Evolutionary conservation across 208 protist species (phyloP).

Genomic region (Spongospora subterranea): DNA sequence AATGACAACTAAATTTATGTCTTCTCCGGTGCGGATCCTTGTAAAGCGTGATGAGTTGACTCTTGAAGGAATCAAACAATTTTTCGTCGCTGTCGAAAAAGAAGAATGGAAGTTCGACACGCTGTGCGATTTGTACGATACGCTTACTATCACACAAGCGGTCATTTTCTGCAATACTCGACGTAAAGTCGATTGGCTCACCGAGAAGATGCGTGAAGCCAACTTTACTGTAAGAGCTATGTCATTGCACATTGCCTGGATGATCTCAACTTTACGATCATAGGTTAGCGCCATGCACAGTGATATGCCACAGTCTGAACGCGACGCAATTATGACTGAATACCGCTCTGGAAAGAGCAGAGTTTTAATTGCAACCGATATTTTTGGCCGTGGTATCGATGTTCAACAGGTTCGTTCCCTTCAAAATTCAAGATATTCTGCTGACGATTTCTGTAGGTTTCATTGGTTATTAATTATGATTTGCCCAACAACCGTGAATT

Average conservation of each 20-base stretch:
- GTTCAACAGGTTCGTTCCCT: constrained; percentile 87
- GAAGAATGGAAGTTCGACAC: constrained; percentile 99
- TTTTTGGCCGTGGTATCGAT: constrained; percentile 99
- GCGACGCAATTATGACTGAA: constrained; percentile 94
- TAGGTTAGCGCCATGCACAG: constrained; percentile 87
- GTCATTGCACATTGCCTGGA: not conserved
- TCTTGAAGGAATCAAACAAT: constrained; percentile 89
- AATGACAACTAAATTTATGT: constrained; percentile 98
- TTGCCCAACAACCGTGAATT: constrained; percentile 97
- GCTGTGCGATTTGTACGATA: constrained; percentile 98
- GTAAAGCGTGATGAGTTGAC: constrained; percentile 93
- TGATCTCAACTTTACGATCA: not conserved
- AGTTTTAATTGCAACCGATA: constrained; percentile 98
- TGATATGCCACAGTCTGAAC: constrained; percentile 95
- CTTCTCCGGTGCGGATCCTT: constrained; percentile 96
- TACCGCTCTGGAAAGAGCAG: constrained; percentile 93
- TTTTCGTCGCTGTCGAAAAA: constrained; percentile 95
- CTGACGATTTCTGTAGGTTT: constrained; percentile 79
- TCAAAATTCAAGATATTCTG: constrained; percentile 34
- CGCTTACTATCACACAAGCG: constrained; percentile 94
- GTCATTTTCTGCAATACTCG: constrained; percentile 99
- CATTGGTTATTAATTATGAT: constrained; percentile 99
- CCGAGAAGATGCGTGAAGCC: constrained; percentile 90
- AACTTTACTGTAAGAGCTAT: constrained; percentile 88
- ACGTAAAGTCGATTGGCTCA: constrained; percentile 97